Conservation (phyloP, 129 eudicot genomes). For the Erigeron canadensis region DNA sequence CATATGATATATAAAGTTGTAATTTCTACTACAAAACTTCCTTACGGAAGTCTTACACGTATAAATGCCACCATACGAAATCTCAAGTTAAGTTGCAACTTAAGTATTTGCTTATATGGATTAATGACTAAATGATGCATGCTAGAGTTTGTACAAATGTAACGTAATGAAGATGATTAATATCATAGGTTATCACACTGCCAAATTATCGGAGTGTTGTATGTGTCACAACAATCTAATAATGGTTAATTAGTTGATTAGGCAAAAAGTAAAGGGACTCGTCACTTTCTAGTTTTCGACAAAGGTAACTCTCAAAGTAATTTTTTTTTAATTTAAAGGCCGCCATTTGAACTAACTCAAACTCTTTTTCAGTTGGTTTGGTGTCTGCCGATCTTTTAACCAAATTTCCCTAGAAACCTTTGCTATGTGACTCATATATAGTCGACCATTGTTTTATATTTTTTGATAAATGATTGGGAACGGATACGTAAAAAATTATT, state of each 20-base stretch:
- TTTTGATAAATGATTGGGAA: not conserved
- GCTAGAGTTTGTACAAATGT: not conserved
- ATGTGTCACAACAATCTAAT: conserved; percentile 22
- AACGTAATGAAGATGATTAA: conserved; percentile 25
- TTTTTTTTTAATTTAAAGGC: not conserved
- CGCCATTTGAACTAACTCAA: not conserved
- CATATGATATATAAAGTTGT: too few relatives aligned
- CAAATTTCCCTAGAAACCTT: not conserved
- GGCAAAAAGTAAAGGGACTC: conserved; percentile 34
- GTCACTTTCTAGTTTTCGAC: conserved; percentile 11
- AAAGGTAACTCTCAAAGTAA: conserved; percentile 18
- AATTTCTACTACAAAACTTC: too few relatives aligned
- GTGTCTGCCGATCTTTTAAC: not conserved
- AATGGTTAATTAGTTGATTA: conserved; percentile 27
- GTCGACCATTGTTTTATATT: not conserved
- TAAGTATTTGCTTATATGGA: not conserved
- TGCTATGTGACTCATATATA: not conserved
- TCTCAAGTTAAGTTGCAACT: too few relatives aligned
- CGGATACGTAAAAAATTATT: too few relatives aligned
- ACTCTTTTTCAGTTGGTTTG: not conserved
- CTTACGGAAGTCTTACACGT: too few relatives aligned
- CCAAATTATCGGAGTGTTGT: conserved; percentile 8
- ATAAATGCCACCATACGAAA: too few relatives aligned
- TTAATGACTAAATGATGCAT: not conserved
- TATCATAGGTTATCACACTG: conserved; percentile 26